Base-by-base conservation (phyloP, 202 grass and related monocot species). In the Bolboschoenoplectus hybrid region DNA sequence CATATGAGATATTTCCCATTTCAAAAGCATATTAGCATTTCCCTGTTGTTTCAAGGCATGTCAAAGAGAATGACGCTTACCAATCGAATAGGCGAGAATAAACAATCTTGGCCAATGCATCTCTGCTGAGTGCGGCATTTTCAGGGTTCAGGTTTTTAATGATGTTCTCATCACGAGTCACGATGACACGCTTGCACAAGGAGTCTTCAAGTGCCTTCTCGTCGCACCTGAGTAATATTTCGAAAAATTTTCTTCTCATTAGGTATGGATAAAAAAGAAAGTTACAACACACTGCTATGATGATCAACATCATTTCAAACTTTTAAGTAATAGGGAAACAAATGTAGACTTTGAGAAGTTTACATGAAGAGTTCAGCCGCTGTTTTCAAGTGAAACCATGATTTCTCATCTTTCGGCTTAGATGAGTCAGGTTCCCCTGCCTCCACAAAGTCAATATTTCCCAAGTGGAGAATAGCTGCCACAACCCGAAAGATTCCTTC, bases 1-100 rank as follows among this genome's bases (percentile, higher is more conserved):
- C 52, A 58, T 79, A 60, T 58, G 52, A 77, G 13, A 68, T 44
- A 76, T 20, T 68, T 60, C 51, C 8, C 63, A 60, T 32, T 41
- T 79, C n/a, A 69, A 41, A 38, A 45, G 50, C 20, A 55, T 17
- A 41, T 1, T 32, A 5, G 5, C 13, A 69, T 14, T 64, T 41
- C 7, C 53, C 10, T 67, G 61, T 41, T 14, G 32, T 63, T 36
- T 77, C 74, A 17, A 40, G 53, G 36, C 35, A 39, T 3, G 13
- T 69, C 17, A 19, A 58, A 75, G 86, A 38, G 2, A 87, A 56
- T 61, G 16, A 77, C 63, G 56, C 90, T 90, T 86, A 92, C 93
- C 96, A 98, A 87, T 98, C 96, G 88, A 98, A 98, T 81, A 98
- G 85, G 38, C 85, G 90, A 85, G 93, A 95, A 88, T 98, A 98